Evolutionary conservation across 2,329 filamentous ascomycete species (phyloP), one percentile per base, ranked within the genome.

Genomic region (Hypoxylon sp.): DNA sequence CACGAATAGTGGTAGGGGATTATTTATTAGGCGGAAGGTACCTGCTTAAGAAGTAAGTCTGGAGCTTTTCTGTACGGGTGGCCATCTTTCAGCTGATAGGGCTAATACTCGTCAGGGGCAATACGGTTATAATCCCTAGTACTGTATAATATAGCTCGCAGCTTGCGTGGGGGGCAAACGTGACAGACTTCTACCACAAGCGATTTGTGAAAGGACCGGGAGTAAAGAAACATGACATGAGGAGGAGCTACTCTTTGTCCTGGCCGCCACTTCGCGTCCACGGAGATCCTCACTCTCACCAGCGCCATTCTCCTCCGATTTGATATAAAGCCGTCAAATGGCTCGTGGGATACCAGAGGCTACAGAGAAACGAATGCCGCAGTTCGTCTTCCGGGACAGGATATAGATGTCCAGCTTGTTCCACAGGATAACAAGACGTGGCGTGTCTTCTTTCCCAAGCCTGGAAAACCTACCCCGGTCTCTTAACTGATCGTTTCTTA

Each of bases 201-300:
- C 4, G 43, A 4, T 46, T 46, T 19, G 4, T 46, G n/a, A n/a
- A n/a, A n/a, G n/a, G n/a, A 15, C 43, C 17, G 19, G 43, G 11
- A 32, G 5, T n/a, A n/a, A n/a, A n/a, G n/a, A n/a, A n/a, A n/a
- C n/a, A n/a, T n/a, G n/a, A n/a, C n/a, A n/a, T n/a, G n/a, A 5
- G 52, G 52, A 2, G 52, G 52, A 13, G 10, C 22, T 6, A 37
- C 22, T 15, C 52, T 55, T 6, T 55, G 52, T 24, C 52, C 52
- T 0, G 51, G 51, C 6, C 51, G 52, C 44, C 52, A 55, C 24
- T 46, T 55, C 17, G 52, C 26, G 1, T 11, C 19, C 20, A 55
- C 52, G 3, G 52, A 55, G 26, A 37, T 46, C 1, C 17, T 55
- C 37, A 24, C 52, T 4, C 34, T 55, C 17, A n/a, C 39, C 4